Base-by-base conservation (phyloP, 495 filamentous ascomycete species). In the Trypethelium eluteriae region DNA sequence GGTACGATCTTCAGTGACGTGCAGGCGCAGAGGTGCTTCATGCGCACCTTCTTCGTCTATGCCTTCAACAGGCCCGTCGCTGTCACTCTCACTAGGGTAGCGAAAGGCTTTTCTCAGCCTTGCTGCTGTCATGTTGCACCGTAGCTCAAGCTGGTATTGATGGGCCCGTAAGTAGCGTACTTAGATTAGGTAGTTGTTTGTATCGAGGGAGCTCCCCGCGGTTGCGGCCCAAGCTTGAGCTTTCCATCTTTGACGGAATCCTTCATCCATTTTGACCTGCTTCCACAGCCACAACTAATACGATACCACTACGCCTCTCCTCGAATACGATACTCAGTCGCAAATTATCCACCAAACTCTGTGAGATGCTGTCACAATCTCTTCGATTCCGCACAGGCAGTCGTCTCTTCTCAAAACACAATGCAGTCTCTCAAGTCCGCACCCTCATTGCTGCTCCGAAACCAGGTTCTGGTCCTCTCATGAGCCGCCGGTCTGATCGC, bases 401-500 rank as follows among this genome's bases (percentile, higher is more conserved):
- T 1, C 32, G 53, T 14, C 53, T 34, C 2, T 4, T 36, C 32
- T 9, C 5, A 14, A 36, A 36, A 36, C 7, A 1, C 4, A 5
- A 3, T 59, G 25, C 3, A 0, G 32, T 10, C 7, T 3, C 36
- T 36, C 53, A 59, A 35, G 0, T 32, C 18, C 72, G 76, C 38
- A 73, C 67, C 62, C 62, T 77, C 65, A 70, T 75, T 68, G 70
- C 72, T 53, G 65, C 76, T 12, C 76, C 76, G 2, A 67, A 68
- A 44, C 65, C 70, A 2, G 65, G 66, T 63, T 78, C 62, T 76
- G 90, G 90, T 5, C 91, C 90, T 61, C 79, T 96, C 68, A 84
- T 93, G 81, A 85, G 88, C 71, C 86, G 92, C 68, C 85, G 92
- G 66, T 76, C 88, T 67, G 91, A 96, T 76, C 86, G 92, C 66